Evolutionary conservation across 176 grass and related monocot genomes (phyloP).

Genomic region (Oryza coarctata): DNA sequence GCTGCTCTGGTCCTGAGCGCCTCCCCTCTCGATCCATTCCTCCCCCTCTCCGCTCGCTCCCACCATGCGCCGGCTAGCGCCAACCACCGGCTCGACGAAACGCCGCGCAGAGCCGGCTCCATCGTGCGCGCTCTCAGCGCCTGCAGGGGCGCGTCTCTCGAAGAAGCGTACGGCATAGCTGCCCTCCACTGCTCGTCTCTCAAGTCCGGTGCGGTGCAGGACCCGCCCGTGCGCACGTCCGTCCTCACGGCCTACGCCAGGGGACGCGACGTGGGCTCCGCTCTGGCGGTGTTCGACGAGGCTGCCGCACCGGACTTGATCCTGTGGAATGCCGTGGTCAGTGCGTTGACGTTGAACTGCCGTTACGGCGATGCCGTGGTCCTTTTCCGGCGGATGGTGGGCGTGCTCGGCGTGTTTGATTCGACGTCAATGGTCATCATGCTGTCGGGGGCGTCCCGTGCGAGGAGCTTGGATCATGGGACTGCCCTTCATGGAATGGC

Average conservation of each 20-base stretch:
- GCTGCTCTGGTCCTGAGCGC: not conserved
- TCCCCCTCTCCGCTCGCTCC: not conserved
- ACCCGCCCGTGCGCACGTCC: slow-evolving; percentile 65
- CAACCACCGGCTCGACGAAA: slow-evolving; percentile 43
- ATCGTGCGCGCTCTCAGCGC: slow-evolving; percentile 41
- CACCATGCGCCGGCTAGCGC: slow-evolving; percentile 22
- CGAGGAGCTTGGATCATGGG: slow-evolving; percentile 33
- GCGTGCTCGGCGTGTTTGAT: slow-evolving; percentile 38
- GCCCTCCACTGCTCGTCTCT: slow-evolving; percentile 60
- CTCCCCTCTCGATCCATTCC: not conserved
- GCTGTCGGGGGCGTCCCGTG: slow-evolving; percentile 55
- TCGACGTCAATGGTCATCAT: slow-evolving; percentile 55
- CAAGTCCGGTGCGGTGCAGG: slow-evolving; percentile 47
- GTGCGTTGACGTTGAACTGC: slow-evolving; percentile 15
- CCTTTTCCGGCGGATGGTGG: slow-evolving; percentile 53
- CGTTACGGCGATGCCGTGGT: slow-evolving; percentile 22
- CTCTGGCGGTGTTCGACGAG: slow-evolving; percentile 50
- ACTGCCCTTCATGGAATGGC: slow-evolving; percentile 44
- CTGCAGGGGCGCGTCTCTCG: not conserved
- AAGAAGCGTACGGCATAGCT: not conserved
- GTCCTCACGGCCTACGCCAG: slow-evolving; percentile 62
- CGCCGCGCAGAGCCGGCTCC: slow-evolving; percentile 19
- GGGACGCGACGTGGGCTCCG: slow-evolving; percentile 29
- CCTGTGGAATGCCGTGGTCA: slow-evolving; percentile 71
- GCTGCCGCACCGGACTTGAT: slow-evolving; percentile 44